Base-by-base conservation (phyloP, 192 early-diverging fungal species). In the Coemansia sp. region DNA sequence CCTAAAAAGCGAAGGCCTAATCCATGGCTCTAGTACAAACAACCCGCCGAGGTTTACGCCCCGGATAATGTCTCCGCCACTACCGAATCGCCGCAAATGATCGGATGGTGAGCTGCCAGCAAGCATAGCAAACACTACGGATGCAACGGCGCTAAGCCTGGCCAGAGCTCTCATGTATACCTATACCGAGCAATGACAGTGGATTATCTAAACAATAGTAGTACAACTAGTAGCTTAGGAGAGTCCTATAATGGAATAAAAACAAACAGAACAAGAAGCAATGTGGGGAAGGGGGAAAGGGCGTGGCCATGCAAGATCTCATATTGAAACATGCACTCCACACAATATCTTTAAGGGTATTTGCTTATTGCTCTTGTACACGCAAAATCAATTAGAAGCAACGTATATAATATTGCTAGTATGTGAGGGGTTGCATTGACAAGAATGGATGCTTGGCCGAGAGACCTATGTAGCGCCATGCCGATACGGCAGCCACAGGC, bases 11-110 rank as follows among this genome's bases (percentile, higher is more conserved):
- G 76, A 79, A 35, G 83, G 83, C 6, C 57, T 76, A 43, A 88
- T 86, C 87, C 87, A 88, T 16, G 77, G 84, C 58, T 88, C 87
- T 14, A 88, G 79, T 37, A 88, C 82, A 36, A 88, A 77, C 66
- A 84, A 70, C 9, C 86, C 86, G 59, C 86, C 86, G 9, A 88
- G 66, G 36, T 88, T 88, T 18, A 84, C 80, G 8, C 85, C 86
- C 37, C 86, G 81, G 20, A 85, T 90, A 3, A 71, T 26, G 21
- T 75, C 81, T 18, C 63, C 63, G 16, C 72, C 48, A 18, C 56
- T 66, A 8, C 81, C 76, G 37, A 78, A 83, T 26, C 81, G 57
- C 37, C 60, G 70, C 24, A 39, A 42, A 6, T 64, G 24, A 13
- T 33, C 13, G 2, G 67, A 34, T 9, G 79, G 71, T 24, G 66